Conservation (phyloP, 2,329 filamentous ascomycete genomes). For the Colletotrichum salicis region DNA sequence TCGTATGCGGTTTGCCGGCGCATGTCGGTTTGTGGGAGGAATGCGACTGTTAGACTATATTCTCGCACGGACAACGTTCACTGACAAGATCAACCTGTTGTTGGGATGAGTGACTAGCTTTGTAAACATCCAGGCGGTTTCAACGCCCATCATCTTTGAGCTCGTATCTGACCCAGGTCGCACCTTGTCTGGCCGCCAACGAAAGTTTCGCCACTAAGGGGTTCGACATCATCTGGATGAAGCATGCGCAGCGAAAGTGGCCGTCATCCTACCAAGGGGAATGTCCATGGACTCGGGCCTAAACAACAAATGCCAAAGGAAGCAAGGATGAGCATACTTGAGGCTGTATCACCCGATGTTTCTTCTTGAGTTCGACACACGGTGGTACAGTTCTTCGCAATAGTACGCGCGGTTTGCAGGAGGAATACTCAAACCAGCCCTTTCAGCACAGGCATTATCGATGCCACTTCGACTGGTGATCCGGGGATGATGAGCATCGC, state of each 20-base stretch:
- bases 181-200: conserved; percentile 1
- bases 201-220: conserved; percentile 10
- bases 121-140: background rate
- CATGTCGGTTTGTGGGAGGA: no score
- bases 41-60: background rate
- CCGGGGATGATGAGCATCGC: background rate
- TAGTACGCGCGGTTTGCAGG: conserved; percentile 8
- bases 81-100: background rate
- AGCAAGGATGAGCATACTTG: background rate
- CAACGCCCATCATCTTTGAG: background rate
- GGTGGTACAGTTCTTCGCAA: background rate
- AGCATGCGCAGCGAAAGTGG: background rate
- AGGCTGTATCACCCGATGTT: conserved; percentile 3
- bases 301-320: background rate
- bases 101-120: conserved; percentile 27
- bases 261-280: background rate
- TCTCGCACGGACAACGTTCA: conserved; percentile 22
- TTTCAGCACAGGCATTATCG: conserved; percentile 14
- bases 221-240: conserved; percentile 1
- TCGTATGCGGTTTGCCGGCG: background rate
- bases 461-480: background rate
- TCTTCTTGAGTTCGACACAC: background rate
- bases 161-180: background rate
- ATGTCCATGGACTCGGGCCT: conserved; percentile 8
- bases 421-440: background rate